Evolutionary conservation across 805 yeast genomes (phyloP), one percentile per base, ranked within the genome.

Genomic region (Starmerella powellii): DNA sequence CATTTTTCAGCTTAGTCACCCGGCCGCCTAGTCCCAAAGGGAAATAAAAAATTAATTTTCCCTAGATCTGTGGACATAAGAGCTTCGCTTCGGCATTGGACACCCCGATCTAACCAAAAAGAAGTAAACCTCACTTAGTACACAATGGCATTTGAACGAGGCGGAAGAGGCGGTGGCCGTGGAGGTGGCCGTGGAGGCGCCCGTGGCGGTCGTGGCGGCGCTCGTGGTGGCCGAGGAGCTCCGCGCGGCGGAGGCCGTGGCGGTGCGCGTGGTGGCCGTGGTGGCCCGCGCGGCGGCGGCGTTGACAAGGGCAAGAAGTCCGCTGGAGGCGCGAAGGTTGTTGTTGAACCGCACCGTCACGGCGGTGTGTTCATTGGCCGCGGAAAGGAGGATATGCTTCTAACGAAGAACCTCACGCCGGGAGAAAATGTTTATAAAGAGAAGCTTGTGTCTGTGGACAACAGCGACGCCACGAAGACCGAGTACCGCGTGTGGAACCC

Each of bases 401-500:
- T 91, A 51, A 91, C 98, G 60, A 88, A 82, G 72, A 91, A 91
- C 73, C 68, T 80, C 63, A 94, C 95, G 36, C 97, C 98, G 60
- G 98, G 98, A 67, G 98, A 88, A 67, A 76, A 91, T 45, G 98
- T 91, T 43, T 91, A 91, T 70, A 97, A 97, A 61, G 98, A 91
- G 72, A 91, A 91, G 78, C 78, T 97, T 72, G 73, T 91, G 51
- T 67, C 93, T 45, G 74, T 91, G 49, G 98, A 91, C 65, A 75
- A 88, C 45, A 76, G 71, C 59, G 94, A 81, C 62, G 83, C 78
- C 46, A 86, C 96, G 61, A 91, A 91, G 74, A 75, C 78, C 49
- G 98, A 91, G 73, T 91, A 91, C 79, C 87, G 98, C 76, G 98
- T 91, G 56, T 91, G 98, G 98, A 91, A 91, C 71, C 98, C 98